Conservation (phyloP, 164 flowering plant genomes). For the Chimonanthus salicifolius region DNA sequence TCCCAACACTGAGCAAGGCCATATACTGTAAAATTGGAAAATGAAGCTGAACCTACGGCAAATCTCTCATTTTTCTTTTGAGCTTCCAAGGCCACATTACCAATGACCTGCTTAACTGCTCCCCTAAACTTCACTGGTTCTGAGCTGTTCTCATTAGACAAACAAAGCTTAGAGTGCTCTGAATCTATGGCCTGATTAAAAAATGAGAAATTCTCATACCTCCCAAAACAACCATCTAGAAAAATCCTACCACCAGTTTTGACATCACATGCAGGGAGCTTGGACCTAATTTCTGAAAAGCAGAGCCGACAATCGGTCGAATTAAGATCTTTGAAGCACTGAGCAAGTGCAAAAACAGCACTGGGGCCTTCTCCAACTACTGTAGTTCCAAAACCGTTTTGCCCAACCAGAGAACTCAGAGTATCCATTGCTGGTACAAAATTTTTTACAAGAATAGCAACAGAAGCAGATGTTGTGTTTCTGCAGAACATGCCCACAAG, state of each 20-base stretch:
- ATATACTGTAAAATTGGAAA: not conserved
- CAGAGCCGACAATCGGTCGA: not conserved
- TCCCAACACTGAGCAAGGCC: conserved; percentile 12
- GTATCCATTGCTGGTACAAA: not conserved
- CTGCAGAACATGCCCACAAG: not conserved
- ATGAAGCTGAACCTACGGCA: not conserved
- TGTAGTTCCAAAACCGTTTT: not conserved
- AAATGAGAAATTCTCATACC: conserved; percentile 11
- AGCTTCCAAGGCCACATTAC: not conserved
- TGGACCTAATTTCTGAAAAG: not conserved
- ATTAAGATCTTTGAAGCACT: not conserved
- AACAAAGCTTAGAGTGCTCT: not conserved
- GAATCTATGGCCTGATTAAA: not conserved
- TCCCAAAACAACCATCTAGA: conserved; percentile 10
- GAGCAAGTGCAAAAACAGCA: not conserved
- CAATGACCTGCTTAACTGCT: not conserved
- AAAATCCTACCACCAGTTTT: conserved; percentile 2
- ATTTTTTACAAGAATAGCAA: not conserved
- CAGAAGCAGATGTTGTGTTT: not conserved
- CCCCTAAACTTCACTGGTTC: not conserved
- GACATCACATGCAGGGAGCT: conserved; percentile 5
- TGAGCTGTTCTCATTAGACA: not conserved
- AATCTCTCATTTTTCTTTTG: not conserved
- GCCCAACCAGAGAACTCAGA: not conserved
- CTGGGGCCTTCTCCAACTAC: not conserved